Base-by-base conservation (phyloP, 305 asterid genomes). In the Plantago lanceolata region DNA sequence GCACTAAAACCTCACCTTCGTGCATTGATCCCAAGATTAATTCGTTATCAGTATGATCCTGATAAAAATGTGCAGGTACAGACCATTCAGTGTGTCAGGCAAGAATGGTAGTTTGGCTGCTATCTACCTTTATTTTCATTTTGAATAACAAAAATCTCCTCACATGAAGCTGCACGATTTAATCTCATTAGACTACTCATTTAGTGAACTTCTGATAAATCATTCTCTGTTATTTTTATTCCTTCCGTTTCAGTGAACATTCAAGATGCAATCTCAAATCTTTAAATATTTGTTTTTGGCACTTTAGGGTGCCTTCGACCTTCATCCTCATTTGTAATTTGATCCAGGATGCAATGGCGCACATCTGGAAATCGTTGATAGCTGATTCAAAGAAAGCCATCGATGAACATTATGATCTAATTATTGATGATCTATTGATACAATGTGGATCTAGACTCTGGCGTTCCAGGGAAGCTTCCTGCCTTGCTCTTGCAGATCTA, bases 391-490 rank as follows among this genome's bases (percentile, higher is more conserved):
- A 88, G 83, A 85, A 43, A 73, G 79, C 97, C 63, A 86, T 94
- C 73, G 99, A 94, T 81, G 97, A 94, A 64, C 82, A 89, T 79
- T 80, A 84, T 73, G 95, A 82, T 67, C 81, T 82, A 57, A 82
- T 94, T 73, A 59, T 85, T 21, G 96, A 94, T 62, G 99, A 94
- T 83, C 95, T 94, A 67, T 75, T 94, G 82, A 65, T 69, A 73
- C 95, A 94, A 77, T 84, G 93, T 71, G 99, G 99, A 71, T 94
- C 99, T 67, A 81, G 99, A 81, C 95, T 94, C 63, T 94, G 99
- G 99, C 89, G 99, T 35, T 94, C 97, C 68, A 89, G 99, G 71
- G 97, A 90, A 81, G 90, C 99, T 78, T 94, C 97, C 68, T 90
- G 97, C 78, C 99, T 90, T 79, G 97, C 99, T 37, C 82, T 94